A percentile compares a stretch with the other conserved stretches of the same genome.
Conservation (phyloP, 2,329 filamentous ascomycete species). For the Myriosclerotinia duriaeana region DNA sequence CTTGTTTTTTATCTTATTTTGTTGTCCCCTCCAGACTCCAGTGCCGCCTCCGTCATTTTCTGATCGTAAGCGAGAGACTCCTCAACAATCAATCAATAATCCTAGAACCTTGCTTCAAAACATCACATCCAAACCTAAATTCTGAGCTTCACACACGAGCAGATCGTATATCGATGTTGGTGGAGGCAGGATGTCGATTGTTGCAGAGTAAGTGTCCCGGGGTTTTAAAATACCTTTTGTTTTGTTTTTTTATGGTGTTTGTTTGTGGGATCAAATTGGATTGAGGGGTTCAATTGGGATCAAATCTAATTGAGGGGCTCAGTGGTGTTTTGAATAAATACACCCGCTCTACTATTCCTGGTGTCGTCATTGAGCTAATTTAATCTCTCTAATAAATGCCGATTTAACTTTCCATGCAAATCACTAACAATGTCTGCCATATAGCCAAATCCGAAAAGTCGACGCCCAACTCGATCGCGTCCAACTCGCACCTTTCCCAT, state of each 20-base stretch:
- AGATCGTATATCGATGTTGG: constrained; percentile 25
- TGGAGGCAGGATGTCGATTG: constrained; percentile 46
- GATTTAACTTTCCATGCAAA: neutral
- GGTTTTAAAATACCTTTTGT: neutral
- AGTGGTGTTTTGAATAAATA: too few species aligned
- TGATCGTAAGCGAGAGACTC: constrained; percentile 7
- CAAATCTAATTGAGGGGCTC: neutral
- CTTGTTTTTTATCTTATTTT: neutral
- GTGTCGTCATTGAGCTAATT: too few species aligned
- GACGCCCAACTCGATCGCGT: constrained; percentile 67
- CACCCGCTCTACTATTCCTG: too few species aligned
- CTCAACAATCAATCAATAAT: constrained; percentile 1
- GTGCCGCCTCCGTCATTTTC: neutral
- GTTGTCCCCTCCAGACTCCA: too few species aligned
- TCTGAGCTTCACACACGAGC: neutral
- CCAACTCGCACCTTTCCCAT: constrained; percentile 49
- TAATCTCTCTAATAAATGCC: neutral
- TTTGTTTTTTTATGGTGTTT: neutral
- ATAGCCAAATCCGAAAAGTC: constrained; percentile 57
- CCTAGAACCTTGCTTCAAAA: constrained; percentile 5
- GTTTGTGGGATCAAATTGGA: neutral
- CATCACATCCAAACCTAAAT: neutral
- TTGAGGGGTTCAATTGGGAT: neutral
- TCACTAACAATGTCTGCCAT: neutral
- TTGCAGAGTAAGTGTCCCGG: constrained; percentile 45